Conservation (phyloP, 2,329 filamentous ascomycete genomes). For the Lachnellula subtilissima region DNA sequence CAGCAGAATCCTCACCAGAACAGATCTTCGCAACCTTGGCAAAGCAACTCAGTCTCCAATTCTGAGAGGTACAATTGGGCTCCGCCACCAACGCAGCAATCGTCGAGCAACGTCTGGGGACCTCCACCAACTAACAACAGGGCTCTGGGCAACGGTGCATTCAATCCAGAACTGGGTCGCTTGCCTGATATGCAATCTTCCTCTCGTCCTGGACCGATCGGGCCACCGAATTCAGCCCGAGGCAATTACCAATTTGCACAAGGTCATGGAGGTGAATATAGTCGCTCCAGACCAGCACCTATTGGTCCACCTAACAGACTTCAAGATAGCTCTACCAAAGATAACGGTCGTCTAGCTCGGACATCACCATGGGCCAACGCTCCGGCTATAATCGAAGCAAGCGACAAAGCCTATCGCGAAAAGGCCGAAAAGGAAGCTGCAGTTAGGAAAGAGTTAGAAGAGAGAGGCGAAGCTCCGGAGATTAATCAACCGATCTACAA, state of each 20-base stretch:
- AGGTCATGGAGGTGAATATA: constrained; percentile 27
- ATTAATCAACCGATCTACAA: constrained; percentile 21
- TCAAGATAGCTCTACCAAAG: constrained; percentile 3
- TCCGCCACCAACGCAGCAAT: constrained; percentile 36
- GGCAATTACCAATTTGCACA: constrained; percentile 25
- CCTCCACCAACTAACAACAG: constrained; percentile 62
- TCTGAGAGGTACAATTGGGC: constrained; percentile 49
- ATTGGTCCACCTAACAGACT: constrained; percentile 31
- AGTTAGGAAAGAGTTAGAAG: constrained; percentile 21
- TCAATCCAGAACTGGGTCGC: constrained; percentile 56
- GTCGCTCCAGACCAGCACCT: constrained; percentile 25
- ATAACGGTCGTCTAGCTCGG: constrained; percentile 9
- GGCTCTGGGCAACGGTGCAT: constrained; percentile 73
- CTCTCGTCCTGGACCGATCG: constrained; percentile 32
- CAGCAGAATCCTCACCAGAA: constrained; percentile 19
- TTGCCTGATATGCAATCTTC: constrained; percentile 28
- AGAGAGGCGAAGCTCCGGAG: constrained; percentile 20
- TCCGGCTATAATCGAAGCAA: constrained; percentile 25
- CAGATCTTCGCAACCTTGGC: constrained; percentile 28
- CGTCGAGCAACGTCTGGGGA: constrained; percentile 65
- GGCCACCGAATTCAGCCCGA: constrained; percentile 28
- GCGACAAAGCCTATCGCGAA: constrained; percentile 14
- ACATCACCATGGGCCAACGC: constrained; percentile 25
- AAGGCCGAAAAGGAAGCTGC: constrained; percentile 23
- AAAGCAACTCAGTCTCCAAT: constrained; percentile 27